Evolutionary conservation across 2,329 filamentous ascomycete species (phyloP).

Genomic region (Penicillium sp.): DNA sequence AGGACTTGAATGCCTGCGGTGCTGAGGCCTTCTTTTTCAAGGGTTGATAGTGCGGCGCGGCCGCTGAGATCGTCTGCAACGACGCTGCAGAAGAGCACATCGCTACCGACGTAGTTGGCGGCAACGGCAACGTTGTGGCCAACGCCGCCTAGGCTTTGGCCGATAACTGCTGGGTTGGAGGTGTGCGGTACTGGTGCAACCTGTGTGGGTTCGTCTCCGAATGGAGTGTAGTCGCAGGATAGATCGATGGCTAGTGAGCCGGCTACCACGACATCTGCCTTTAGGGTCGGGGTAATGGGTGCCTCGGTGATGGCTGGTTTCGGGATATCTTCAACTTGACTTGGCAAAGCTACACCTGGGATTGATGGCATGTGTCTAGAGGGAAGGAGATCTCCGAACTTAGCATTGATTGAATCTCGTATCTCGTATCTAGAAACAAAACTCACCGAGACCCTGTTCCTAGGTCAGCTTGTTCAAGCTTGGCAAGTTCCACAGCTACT

Average conservation of each 20-base stretch:
- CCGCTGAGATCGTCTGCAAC: constrained; percentile 80
- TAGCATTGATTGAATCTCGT: constrained; percentile 32
- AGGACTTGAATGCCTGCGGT: constrained; percentile 65
- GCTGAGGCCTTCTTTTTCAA: constrained; percentile 60
- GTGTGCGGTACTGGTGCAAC: constrained; percentile 60
- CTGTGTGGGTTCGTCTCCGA: constrained; percentile 36
- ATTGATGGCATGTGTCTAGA: constrained; percentile 41
- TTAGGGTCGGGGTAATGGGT: constrained; percentile 14
- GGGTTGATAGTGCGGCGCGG: constrained; percentile 65
- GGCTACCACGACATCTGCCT: constrained; percentile 74
- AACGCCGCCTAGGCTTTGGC: constrained; percentile 83
- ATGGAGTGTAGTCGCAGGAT: constrained; percentile 71
- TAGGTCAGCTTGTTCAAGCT: constrained; percentile 48
- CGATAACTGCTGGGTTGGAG: constrained; percentile 81
- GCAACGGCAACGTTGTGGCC: constrained; percentile 89
- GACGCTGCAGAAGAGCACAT: constrained; percentile 74
- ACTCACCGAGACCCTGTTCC: constrained; percentile 41
- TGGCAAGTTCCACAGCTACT: constrained; percentile 62
- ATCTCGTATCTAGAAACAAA: constrained; percentile 24
- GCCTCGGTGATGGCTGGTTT: constrained; percentile 4
- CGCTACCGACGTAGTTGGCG: constrained; percentile 66
- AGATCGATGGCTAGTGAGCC: constrained; percentile 89
- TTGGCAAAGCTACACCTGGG: constrained; percentile 25
- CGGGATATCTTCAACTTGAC: constrained; percentile 14
- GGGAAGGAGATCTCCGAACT: constrained; percentile 32